Conservation (phyloP, 164 flowering plant genomes). For the Nymphaea colorata region DNA sequence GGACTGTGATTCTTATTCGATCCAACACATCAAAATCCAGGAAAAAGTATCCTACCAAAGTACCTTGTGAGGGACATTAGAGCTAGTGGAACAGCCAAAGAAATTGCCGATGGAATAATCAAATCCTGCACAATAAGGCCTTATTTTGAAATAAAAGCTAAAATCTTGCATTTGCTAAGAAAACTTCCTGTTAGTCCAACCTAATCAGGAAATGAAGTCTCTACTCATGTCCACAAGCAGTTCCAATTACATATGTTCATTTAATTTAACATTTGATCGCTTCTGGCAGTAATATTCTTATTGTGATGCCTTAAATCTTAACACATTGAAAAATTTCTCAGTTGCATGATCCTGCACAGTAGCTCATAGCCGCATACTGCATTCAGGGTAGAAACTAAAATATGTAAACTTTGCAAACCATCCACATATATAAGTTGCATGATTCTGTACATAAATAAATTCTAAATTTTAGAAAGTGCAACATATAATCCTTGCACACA, state of each 20-base stretch:
- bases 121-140: slow-evolving; percentile 43
- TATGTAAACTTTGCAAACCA: too few species aligned
- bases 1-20: neutral
- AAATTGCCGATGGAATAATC: slow-evolving; percentile 62
- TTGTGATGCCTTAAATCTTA: too few species aligned
- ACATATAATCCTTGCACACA: too few species aligned
- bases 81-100: slow-evolving; percentile 88
- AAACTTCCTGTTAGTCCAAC: neutral
- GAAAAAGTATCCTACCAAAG: slow-evolving; percentile 5
- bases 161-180: neutral
- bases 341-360: too few species aligned
- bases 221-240: neutral
- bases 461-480: too few species aligned
- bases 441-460: too few species aligned
- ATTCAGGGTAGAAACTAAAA: too few species aligned
- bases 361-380: too few species aligned
- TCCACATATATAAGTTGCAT: too few species aligned
- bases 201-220: neutral
- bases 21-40: neutral
- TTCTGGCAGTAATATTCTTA: too few species aligned
- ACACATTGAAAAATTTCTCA: too few species aligned
- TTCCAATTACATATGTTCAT: neutral
- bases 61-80: slow-evolving; percentile 96
- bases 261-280: too few species aligned
- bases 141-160: neutral